Base-by-base conservation (phyloP, 2,329 filamentous ascomycete species). In the Ramularia endophylla region DNA sequence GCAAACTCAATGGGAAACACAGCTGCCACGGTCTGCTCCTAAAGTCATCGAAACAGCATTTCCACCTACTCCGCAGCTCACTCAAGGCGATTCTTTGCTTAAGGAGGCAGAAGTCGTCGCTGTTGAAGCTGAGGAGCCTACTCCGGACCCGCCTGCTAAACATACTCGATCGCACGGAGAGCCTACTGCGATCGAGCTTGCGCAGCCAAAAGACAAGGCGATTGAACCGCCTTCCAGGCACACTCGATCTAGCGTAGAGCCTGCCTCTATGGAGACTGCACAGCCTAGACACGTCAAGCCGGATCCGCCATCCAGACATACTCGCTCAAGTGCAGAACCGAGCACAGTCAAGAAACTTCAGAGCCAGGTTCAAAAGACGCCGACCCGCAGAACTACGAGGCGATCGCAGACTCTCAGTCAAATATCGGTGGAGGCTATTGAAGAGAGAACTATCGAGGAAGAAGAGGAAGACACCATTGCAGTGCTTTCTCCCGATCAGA, bases 21-120 rank as follows among this genome's bases (percentile, higher is more conserved):
- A 48, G 28, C 25, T 34, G 22, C 6, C 22, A 25, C 22, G 6
- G 22, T 6, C 6, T 11, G 11, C 11, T 25, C 32, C 32, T 19
- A 13, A 7, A 11, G 15, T 17, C 8, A 18, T 19, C 17, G 20
- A 19, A 18, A 17, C 11, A 4, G 39, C 29, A 22, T 33, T 65
- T 5, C 62, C 61, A 7, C 51, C 61, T 16, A 66, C 62, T 6
- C 65, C 66, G 5, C 57, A 63, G 36, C 56, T 62, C 18, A 68
- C 65, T 0, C 65, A 68, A 46, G 18, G 39, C 36, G 42, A 44
- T 27, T 39, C 39, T 29, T 15, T 40, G 15, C 12, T 35, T 3
- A 40, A 43, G 5, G 36, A 47, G 16, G 38, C 31, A 1, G n/a
- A 41, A 22, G 32, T 43, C n/a, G 38, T 41, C 2, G 16, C 34